Percentiles rank a stretch among this genome's conserved stretches.
Evolutionary conservation across 2,329 filamentous ascomycete genomes (phyloP).

Genomic region (Parasarocladium wereldwijsianum): DNA sequence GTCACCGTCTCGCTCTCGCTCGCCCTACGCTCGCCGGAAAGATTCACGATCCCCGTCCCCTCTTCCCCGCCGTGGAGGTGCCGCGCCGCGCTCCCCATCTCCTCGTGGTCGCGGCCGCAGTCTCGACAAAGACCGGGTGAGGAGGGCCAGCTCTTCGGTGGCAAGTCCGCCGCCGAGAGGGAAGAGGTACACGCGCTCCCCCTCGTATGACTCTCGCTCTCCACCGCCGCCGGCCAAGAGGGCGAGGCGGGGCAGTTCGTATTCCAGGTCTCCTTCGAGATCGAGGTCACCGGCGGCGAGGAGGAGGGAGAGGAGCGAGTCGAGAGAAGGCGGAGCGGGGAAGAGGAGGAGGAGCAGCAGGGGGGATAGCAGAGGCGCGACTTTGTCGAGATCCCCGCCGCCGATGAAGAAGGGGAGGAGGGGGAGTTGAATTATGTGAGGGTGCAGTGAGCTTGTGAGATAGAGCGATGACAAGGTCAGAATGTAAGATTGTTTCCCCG

Average conservation of each 20-base stretch:
- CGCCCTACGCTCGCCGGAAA: slow-evolving; percentile 11
- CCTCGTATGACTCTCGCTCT: slow-evolving; percentile 17
- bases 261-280: slow-evolving; percentile 5
- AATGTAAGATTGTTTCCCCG: too few relatives aligned
- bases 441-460: background rate
- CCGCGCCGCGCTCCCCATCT: slow-evolving; percentile 9
- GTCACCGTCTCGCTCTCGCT: slow-evolving; percentile 16
- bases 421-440: background rate
- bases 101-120: slow-evolving; percentile 7
- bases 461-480: background rate
- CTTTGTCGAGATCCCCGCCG: slow-evolving; percentile 11
- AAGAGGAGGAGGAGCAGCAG: slow-evolving; percentile 10
- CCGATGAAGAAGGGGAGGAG: slow-evolving; percentile 11
- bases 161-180: slow-evolving; percentile 13
- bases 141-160: slow-evolving; percentile 21
- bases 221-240: slow-evolving; percentile 11
- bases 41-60: slow-evolving; percentile 8
- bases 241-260: slow-evolving; percentile 8
- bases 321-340: slow-evolving; percentile 5
- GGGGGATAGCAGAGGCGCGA: slow-evolving; percentile 8
- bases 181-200: slow-evolving; percentile 12
- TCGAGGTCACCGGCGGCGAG: slow-evolving; percentile 8
- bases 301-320: slow-evolving; percentile 4
- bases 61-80: slow-evolving; percentile 12
- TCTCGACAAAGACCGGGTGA: background rate